Evolutionary conservation across 2,329 filamentous ascomycete species (phyloP), one percentile per base, ranked within the genome.

Genomic region (Erysiphe neolycopersici): DNA sequence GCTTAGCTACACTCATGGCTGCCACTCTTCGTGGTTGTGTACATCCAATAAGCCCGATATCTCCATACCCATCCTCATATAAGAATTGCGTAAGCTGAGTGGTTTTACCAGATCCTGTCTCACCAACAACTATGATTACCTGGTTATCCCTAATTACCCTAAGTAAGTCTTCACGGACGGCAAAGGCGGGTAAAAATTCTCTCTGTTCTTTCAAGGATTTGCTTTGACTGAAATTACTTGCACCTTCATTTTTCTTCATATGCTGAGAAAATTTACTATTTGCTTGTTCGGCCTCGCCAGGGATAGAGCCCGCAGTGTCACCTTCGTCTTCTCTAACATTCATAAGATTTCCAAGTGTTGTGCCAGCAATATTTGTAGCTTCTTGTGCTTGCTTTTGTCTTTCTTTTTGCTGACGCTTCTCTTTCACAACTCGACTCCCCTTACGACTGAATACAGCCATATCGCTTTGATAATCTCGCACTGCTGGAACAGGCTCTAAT

Each of bases 381-480:
- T 95, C 79, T 56, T 94, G 84, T 0, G 89, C 87, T 59, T 95
- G 87, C 53, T 84, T 83, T 55, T 92, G 82, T 37, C 89, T 73
- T 58, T 98, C 89, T 48, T 85, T 79, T 59, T 93, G 84, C 60
- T 93, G 84, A 37, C 91, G 69, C 52, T 79, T 76, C 53, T 98
- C 89, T 54, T 79, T 81, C 12, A 98, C 89, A 1, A 94, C 84
- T 52, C 75, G 79, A 56, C 87, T 95, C 0, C 89, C 89, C 58
- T 94, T 94, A 38, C 87, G 72, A 61, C 84, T 92, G 53, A 95
- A 95, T 1, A 98, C 85, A 1, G 89, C 89, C 89, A 98, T 93
- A 56, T 98, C 89, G 56, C 91, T 98, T 60, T 95, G 87, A 22
- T 80, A 76, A 58, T 98, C 89, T 43, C 79, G 72, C 13, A 98